Evolutionary conservation across 2,329 filamentous ascomycete genomes (phyloP), one percentile per base, ranked within the genome.

Genomic region (Ramularia endophylla): DNA sequence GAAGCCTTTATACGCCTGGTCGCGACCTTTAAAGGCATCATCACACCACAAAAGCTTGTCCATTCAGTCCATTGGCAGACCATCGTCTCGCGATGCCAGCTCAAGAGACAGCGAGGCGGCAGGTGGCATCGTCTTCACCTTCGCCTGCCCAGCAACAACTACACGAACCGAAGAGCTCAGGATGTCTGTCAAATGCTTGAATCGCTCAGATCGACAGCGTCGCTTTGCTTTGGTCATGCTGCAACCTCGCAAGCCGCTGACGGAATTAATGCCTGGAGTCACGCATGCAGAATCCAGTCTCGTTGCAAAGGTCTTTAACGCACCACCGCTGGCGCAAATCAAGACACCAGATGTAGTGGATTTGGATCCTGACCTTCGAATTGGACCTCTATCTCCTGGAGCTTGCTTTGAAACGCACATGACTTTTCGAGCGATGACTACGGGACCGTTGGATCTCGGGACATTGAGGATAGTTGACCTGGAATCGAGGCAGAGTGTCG

Each of bases 151-250:
- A 9, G 56, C 64, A 16, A 69, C 73, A 39, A 70, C 86, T 17
- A 71, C 69, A 43, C 74, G 80, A 0, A 83, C 83, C 27, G 73
- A 85, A 33, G 70, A 80, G 36, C 88, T 92, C 60, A 68, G 70
- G 29, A 87, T 86, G 81, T 75, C 74, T 25, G 73, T 89, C 12
- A 84, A 87, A 56, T 80, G 89, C 27, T 81, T 87, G 50, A 92
- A 90, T 61, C 78, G 82, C 36, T 78, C 76, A 34, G 66, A 68
- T 29, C 73, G 65, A 36, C 65, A 75, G 2, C 77, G 85, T 37
- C 85, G 86, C 56, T 72, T 92, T 27, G 83, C 83, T 18, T 70
- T 90, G 15, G 64, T 85, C 18, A 70, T 53, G 40, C 44, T 50
- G 25, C 46, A 43, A 34, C 36, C 46, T n/a, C 40, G 41, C 8